A percentile compares a stretch with the other conserved stretches of the same genome.
Evolutionary conservation across 225 moss, liverwort and hornwort species (phyloP).

Genomic region (Thuidium tamariscinum): DNA sequence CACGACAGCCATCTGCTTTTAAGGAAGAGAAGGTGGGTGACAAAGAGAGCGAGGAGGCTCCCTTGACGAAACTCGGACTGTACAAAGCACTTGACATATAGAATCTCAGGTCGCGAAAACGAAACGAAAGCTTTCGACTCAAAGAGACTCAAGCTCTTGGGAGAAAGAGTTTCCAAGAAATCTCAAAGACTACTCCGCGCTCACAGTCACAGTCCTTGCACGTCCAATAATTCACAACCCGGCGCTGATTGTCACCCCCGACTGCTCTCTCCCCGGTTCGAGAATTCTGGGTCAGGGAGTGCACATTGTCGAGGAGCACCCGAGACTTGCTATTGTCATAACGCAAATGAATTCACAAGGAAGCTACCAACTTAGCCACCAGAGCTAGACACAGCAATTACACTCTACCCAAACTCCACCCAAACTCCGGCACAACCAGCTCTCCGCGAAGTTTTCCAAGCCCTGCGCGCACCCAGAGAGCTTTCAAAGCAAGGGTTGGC

Average conservation of each 20-base stretch:
- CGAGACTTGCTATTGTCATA: neutral
- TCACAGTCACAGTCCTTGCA: neutral
- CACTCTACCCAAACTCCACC: neutral
- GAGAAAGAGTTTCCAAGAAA: neutral
- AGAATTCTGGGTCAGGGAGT: neutral
- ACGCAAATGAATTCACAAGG: neutral
- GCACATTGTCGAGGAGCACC: neutral
- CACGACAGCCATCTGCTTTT: neutral
- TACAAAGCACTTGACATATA: conserved; percentile 43
- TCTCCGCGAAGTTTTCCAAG: too few relatives aligned
- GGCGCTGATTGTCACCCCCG: neutral
- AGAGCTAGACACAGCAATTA: neutral
- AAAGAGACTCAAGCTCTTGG: neutral
- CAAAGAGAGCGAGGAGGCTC: conserved; percentile 25
- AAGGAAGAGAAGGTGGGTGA: neutral
- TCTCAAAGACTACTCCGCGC: neutral
- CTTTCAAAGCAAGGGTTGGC: neutral
- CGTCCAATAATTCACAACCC: neutral
- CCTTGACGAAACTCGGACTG: conserved; percentile 13
- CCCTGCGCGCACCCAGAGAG: neutral
- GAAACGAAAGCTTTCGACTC: neutral
- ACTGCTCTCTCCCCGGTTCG: neutral
- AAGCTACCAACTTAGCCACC: neutral
- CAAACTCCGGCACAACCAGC: neutral
- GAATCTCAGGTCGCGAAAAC: neutral